phyloP scores from a whole-genome alignment of 2,329 filamentous ascomycete genomes.

The Penicillium griseofulvum region DNA sequence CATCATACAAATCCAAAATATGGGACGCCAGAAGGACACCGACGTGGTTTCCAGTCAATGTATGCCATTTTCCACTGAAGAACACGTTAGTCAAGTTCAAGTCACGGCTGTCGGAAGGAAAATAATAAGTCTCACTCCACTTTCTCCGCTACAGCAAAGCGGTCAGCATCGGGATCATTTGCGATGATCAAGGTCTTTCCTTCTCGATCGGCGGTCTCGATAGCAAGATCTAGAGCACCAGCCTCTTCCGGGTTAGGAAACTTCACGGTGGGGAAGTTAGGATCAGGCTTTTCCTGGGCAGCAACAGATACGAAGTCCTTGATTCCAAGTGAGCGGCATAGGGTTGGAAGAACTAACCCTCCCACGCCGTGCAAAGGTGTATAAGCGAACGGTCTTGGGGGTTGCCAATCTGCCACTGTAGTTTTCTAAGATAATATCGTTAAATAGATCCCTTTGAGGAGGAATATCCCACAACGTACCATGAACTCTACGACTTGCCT shows the following conservation, averaged over 20 bases:
- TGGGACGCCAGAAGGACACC: constrained; percentile 60
- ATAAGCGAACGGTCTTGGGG: constrained; percentile 41
- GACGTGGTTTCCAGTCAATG: constrained; percentile 65
- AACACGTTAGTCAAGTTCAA: constrained; percentile 2
- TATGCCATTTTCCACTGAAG: constrained; percentile 53
- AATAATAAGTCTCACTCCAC: constrained; percentile 38
- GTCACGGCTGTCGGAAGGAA: neutral
- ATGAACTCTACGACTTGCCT: constrained; percentile 32
- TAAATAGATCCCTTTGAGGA: constrained; percentile 6
- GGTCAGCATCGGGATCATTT: constrained; percentile 65
- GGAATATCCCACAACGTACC: constrained; percentile 20
- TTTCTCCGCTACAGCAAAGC: constrained; percentile 61
- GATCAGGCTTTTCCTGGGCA: constrained; percentile 57
- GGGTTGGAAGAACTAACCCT: constrained; percentile 31
- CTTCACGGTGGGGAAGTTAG: constrained; percentile 62
- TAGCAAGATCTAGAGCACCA: constrained; percentile 60
- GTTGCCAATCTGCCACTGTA: constrained; percentile 28
- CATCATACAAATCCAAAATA: constrained; percentile 49
- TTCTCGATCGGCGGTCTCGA: constrained; percentile 52
- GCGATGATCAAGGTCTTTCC: constrained; percentile 56
- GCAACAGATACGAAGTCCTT: constrained; percentile 35
- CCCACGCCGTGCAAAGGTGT: constrained; percentile 45
- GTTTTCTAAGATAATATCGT: constrained; percentile 28
- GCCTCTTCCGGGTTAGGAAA: constrained; percentile 67
- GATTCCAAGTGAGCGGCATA: constrained; percentile 37